These are phyloP conservation scores for Chrysosporium queenslandicum DNA, from an alignment of 2,329 filamentous ascomycete species.

Conservation along the genomic window DNA sequence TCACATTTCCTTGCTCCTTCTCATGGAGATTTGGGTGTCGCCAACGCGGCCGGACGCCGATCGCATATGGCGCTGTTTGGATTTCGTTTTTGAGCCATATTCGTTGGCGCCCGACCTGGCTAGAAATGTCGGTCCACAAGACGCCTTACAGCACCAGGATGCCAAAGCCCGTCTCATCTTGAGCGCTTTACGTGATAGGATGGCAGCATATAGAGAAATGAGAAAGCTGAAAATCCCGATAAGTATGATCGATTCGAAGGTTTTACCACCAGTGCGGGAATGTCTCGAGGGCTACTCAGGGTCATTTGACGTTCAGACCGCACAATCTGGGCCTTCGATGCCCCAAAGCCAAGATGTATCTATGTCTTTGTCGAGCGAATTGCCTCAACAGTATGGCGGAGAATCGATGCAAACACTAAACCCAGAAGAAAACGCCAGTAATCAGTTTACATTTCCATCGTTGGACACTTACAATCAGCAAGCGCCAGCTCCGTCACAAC, in stretches of 20 bases:
- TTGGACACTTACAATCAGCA: not conserved
- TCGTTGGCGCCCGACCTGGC: conserved; percentile 31
- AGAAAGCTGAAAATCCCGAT: conserved; percentile 24
- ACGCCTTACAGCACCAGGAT: conserved; percentile 29
- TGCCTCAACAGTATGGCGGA: not conserved
- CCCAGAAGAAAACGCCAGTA: too few relatives aligned
- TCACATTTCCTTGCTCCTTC: conserved; percentile 58
- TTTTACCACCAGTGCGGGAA: not conserved
- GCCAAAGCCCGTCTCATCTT: conserved; percentile 54
- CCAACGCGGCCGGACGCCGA: conserved; percentile 49
- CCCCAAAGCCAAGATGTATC: not conserved
- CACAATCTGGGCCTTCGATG: not conserved
- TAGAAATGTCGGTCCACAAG: conserved; percentile 12
- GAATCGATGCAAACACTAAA: not conserved
- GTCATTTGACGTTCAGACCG: not conserved
- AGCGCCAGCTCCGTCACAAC: not conserved
- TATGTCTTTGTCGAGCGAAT: not conserved
- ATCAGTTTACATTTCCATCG: not conserved
- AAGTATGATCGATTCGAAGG: conserved; percentile 14
- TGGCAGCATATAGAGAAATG: conserved; percentile 24
- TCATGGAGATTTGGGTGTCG: conserved; percentile 55
- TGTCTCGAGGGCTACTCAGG: not conserved
- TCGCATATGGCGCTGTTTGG: conserved; percentile 60
- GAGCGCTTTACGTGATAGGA: conserved; percentile 47
- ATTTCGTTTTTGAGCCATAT: conserved; percentile 55